Percentiles rank a stretch among this genome's conserved stretches.
These are phyloP conservation scores for Rachicladosporium sp. DNA, from an alignment of 2,329 filamentous ascomycete species.

Conservation along the genomic window DNA sequence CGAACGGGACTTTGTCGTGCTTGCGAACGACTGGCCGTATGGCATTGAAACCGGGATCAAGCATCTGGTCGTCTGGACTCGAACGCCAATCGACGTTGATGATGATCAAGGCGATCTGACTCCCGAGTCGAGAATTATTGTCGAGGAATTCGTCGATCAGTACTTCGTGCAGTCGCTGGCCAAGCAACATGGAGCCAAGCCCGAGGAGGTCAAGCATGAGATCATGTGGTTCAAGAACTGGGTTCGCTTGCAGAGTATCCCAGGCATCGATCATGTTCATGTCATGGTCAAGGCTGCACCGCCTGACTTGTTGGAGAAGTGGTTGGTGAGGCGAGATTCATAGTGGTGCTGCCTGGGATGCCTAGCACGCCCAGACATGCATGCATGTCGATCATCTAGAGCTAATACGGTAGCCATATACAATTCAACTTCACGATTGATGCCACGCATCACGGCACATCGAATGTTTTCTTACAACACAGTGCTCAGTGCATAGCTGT, in stretches of 20 bases:
- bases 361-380: no score
- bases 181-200: constrained; percentile 6
- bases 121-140: constrained; percentile 33
- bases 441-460: no score
- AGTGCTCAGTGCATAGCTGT: no score
- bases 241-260: constrained; percentile 47
- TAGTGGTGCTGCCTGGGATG: no score
- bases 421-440: no score
- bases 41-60: constrained; percentile 41
- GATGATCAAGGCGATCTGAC: constrained; percentile 38
- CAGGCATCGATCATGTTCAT: constrained; percentile 46
- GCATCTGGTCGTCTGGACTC: constrained; percentile 48
- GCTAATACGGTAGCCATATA: no score
- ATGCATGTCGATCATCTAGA: no score
- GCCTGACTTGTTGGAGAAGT: constrained; percentile 16
- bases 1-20: constrained; percentile 41
- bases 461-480: no score
- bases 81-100: constrained; percentile 37
- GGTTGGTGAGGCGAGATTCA: constrained; percentile 7
- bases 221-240: constrained; percentile 57
- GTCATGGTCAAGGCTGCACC: constrained; percentile 40
- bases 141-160: constrained; percentile 37
- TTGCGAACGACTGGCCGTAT: constrained; percentile 54
- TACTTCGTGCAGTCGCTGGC: constrained; percentile 37
- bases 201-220: constrained; percentile 27